Base-by-base conservation (phyloP, 2,329 filamentous ascomycete species). In the Venturia effusa region DNA sequence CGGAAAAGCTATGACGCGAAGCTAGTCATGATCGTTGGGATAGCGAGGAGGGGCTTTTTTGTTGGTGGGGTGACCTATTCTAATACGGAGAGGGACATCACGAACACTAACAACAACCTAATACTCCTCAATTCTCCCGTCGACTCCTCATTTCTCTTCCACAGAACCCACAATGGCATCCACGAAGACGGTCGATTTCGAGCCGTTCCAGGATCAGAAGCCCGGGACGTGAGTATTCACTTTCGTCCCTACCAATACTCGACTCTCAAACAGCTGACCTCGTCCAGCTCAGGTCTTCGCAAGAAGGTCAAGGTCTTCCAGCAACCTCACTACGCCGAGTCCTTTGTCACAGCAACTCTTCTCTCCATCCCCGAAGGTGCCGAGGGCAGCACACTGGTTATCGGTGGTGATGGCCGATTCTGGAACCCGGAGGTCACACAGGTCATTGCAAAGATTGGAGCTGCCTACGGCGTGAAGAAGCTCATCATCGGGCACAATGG, bases 291-390 rank as follows among this genome's bases (percentile, higher is more conserved):
- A 69, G 94, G 94, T 77, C 91, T 99, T 77, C 92, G 94, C 68
- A 99, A 99, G 81, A 97, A 96, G 86, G 94, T 97, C 80, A 92
- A 90, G 73, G 90, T 96, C 75, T 99, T 99, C 83, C 91, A 99
- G 78, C 83, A 97, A 78, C 83, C 87, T 66, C 85, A 99, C 80
- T 99, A 99, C 84, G 92, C 90, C 78, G 94, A 99, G 80, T 87
- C 93, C 62, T 99, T 99, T 76, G 85, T 99, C 70, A 84, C 93
- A 68, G 93, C 91, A 77, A 96, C 97, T 75, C 85, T 99, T 69
- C 86, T 96, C 67, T 96, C 94, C 62, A 99, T 99, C 71, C 94
- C 94, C 39, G 94, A 99, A 78, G 94, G 94, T 67, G 92, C 83
- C 63, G 80, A 97, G 73, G 92, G 86, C 70, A 84, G 91, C 57